A percentile compares a stretch with the other conserved stretches of the same genome.
Conservation (phyloP, 1,139 yeast species). For the Hyphopichia khmerensis region DNA sequence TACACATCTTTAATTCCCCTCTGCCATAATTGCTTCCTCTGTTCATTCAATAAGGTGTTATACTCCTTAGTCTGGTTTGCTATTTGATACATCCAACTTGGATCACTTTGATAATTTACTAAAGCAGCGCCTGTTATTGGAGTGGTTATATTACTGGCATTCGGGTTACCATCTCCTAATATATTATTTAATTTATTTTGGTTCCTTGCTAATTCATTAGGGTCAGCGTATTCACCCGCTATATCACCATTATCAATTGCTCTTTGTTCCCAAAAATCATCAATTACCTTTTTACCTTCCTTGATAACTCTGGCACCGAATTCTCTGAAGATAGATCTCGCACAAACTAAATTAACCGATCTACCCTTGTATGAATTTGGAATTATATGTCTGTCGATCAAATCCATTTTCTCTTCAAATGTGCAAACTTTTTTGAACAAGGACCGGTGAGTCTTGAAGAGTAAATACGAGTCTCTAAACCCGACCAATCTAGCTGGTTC, state of each 20-base stretch:
- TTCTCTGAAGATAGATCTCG: conserved; percentile 84
- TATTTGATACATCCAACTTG: conserved; percentile 85
- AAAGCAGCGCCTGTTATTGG: conserved; percentile 41
- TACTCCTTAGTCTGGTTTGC: conserved; percentile 73
- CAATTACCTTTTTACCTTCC: conserved; percentile 78
- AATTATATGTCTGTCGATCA: conserved; percentile 77
- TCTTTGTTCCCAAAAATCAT: conserved; percentile 84
- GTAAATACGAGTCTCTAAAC: conserved; percentile 85
- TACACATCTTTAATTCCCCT: conserved; percentile 78
- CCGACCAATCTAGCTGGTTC: conserved; percentile 97
- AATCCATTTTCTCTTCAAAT: conserved; percentile 77
- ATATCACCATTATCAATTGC: conserved; percentile 70
- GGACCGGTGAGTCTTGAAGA: conserved; percentile 80
- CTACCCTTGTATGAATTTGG: conserved; percentile 93
- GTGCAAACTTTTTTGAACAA: conserved; percentile 73
- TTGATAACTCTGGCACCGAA: conserved; percentile 85
- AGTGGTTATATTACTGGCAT: conserved; percentile 24
- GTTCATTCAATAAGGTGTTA: conserved; percentile 61
- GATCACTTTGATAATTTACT: conserved; percentile 55
- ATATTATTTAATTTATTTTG: conserved; percentile 14
- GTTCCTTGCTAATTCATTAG: conserved; percentile 47
- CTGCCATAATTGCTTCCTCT: conserved; percentile 51
- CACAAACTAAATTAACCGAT: conserved; percentile 85
- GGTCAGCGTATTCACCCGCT: conserved; percentile 83
- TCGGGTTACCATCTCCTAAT: conserved; percentile 15